Percentiles rank a stretch among this genome's conserved stretches.
These are phyloP conservation scores for Silene vulgaris DNA, from an alignment of 179 eudicot species.

Conservation along the genomic window DNA sequence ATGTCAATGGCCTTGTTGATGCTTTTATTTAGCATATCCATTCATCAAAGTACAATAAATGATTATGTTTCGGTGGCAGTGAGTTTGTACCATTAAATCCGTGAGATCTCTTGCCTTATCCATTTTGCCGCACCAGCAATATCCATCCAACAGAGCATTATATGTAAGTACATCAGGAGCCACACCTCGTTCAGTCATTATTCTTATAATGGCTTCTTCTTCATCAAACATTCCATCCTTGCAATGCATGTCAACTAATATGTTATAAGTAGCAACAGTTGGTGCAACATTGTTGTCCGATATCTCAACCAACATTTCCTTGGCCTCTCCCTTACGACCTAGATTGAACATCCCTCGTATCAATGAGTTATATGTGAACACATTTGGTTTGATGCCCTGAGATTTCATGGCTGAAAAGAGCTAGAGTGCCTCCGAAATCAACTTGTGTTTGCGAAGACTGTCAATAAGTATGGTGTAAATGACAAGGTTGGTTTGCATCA, in stretches of 20 bases:
- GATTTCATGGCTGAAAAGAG: background rate
- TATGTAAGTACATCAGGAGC: background rate
- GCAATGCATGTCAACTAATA: background rate
- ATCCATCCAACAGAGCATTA: background rate
- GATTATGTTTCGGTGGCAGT: no score
- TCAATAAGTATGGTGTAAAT: background rate
- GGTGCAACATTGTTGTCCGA: background rate
- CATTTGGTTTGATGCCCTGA: background rate
- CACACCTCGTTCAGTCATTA: background rate
- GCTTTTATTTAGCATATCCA: background rate
- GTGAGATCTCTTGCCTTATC: background rate
- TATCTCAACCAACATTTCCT: background rate
- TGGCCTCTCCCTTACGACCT: background rate
- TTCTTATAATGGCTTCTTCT: background rate
- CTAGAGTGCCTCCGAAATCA: background rate
- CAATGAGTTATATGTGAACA: background rate
- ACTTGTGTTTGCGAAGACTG: background rate
- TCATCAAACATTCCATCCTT: slow-evolving; percentile 6
- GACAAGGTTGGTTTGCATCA: background rate
- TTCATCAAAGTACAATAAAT: background rate
- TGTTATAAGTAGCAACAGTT: background rate
- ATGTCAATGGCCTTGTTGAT: background rate
- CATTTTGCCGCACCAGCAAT: slow-evolving; percentile 1
- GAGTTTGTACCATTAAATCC: no score
- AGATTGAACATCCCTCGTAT: background rate